Evolutionary conservation across 73 alveolate species (phyloP).

Genomic region (Paramecium caudatum): DNA sequence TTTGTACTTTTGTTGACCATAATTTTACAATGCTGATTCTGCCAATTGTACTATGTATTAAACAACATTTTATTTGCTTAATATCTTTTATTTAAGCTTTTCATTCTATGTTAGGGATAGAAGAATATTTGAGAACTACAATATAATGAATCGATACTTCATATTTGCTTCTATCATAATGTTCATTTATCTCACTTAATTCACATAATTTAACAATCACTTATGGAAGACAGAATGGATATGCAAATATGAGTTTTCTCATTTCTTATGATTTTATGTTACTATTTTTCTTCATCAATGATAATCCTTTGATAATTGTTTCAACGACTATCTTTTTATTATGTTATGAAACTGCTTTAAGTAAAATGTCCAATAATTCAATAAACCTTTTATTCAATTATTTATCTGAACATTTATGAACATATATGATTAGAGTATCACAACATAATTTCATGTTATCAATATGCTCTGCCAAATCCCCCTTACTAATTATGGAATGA

Average conservation of each 20-base stretch:
- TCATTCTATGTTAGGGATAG: background rate
- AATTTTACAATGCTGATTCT: background rate
- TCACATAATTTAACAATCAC: slow-evolving; percentile 10
- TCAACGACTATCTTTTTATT: background rate
- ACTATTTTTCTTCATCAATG: slow-evolving; percentile 25
- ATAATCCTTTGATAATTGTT: background rate
- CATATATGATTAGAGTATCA: background rate
- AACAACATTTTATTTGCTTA: background rate
- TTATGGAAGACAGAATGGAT: background rate
- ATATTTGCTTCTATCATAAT: slow-evolving; percentile 44
- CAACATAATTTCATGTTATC: slow-evolving; percentile 19
- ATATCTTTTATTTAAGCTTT: background rate
- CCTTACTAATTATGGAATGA: background rate
- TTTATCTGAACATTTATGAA: slow-evolving; percentile 26
- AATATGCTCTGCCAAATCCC: slow-evolving; percentile 11
- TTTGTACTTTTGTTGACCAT: background rate
- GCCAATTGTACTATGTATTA: background rate
- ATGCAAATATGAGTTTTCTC: background rate
- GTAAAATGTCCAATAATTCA: background rate
- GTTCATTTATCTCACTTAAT: background rate
- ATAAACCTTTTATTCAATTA: background rate
- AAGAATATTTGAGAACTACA: background rate
- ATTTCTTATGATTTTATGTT: background rate
- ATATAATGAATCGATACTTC: background rate
- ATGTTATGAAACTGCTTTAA: background rate